Conservation (phyloP, 495 filamentous ascomycete genomes). For the Annulohypoxylon maeteangense region DNA sequence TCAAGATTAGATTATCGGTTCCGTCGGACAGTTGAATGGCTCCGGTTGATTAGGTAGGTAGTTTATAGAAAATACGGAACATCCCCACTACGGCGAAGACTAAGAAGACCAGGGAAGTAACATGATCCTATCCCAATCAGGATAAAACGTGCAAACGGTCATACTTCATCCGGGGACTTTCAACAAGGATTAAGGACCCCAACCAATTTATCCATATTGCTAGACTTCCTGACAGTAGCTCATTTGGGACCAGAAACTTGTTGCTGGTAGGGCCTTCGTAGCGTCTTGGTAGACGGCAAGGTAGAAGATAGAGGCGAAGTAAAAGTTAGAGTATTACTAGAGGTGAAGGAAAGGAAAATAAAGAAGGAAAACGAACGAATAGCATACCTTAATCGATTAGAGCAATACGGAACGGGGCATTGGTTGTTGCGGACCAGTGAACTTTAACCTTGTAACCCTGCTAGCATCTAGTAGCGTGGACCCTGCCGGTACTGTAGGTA, state of each 20-base stretch:
- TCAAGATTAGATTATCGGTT: constrained; percentile 2
- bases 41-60: background rate
- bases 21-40: constrained; percentile 3
- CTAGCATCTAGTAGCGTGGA: background rate
- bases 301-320: too few species aligned
- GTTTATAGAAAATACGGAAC: constrained; percentile 14
- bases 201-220: constrained; percentile 41
- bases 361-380: constrained; percentile 28
- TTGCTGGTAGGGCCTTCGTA: background rate
- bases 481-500: constrained; percentile 12
- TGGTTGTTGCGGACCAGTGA: constrained; percentile 24
- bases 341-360: constrained; percentile 34
- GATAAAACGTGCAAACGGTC: constrained; percentile 30
- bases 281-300: too few species aligned
- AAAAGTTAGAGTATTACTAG: too few species aligned
- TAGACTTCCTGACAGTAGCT: constrained; percentile 40
- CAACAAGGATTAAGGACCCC: constrained; percentile 18
- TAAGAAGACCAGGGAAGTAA: constrained; percentile 3
- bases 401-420: constrained; percentile 21
- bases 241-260: constrained; percentile 46
- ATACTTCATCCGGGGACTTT: constrained; percentile 29
- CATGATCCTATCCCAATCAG: constrained; percentile 31
- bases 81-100: constrained; percentile 28
- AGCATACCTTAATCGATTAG: constrained; percentile 11
- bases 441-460: background rate